phyloP scores from a whole-genome alignment of 2,329 filamentous ascomycete species.

The Stylonectria norvegica region DNA sequence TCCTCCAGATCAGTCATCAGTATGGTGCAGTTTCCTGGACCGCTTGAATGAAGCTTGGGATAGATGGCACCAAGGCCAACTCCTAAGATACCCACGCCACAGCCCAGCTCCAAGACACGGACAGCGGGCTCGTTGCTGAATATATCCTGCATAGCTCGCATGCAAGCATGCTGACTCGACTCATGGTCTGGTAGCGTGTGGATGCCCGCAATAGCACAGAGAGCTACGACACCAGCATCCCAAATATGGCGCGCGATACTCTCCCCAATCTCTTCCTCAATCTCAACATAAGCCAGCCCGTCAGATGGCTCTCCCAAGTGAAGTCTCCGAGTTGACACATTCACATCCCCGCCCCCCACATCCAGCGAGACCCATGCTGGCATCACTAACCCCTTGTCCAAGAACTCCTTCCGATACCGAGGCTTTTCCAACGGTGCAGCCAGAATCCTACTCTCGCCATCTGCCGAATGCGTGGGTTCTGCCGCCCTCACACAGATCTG shows the following conservation, averaged over 20 bases:
- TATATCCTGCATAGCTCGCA: conserved; percentile 30
- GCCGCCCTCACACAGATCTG: conserved; percentile 29
- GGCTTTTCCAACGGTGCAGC: conserved; percentile 17
- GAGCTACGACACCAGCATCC: conserved; percentile 52
- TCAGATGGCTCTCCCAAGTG: conserved; percentile 22
- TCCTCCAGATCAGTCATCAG: conserved; percentile 55
- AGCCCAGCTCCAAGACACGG: conserved; percentile 53
- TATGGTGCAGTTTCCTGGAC: conserved; percentile 31
- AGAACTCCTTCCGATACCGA: conserved; percentile 16
- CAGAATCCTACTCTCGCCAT: conserved; percentile 26
- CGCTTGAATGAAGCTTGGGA: conserved; percentile 17
- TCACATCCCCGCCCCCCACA: conserved; percentile 17
- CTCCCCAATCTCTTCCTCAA: conserved; percentile 57
- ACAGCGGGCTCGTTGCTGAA: conserved; percentile 29
- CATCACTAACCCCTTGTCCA: conserved; percentile 39
- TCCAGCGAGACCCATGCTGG: conserved; percentile 40
- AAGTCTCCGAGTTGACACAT: conserved; percentile 30
- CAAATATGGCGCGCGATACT: conserved; percentile 59
- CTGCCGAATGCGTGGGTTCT: conserved; percentile 24
- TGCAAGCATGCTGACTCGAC: conserved; percentile 25
- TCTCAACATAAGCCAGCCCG: conserved; percentile 32
- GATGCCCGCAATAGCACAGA: conserved; percentile 32
- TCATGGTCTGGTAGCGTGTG: conserved; percentile 26
- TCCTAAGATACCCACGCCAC: conserved; percentile 55
- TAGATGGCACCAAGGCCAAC: conserved; percentile 44